Evolutionary conservation across 208 protist species (phyloP).

Genomic region (Histomonas meleagridis): DNA sequence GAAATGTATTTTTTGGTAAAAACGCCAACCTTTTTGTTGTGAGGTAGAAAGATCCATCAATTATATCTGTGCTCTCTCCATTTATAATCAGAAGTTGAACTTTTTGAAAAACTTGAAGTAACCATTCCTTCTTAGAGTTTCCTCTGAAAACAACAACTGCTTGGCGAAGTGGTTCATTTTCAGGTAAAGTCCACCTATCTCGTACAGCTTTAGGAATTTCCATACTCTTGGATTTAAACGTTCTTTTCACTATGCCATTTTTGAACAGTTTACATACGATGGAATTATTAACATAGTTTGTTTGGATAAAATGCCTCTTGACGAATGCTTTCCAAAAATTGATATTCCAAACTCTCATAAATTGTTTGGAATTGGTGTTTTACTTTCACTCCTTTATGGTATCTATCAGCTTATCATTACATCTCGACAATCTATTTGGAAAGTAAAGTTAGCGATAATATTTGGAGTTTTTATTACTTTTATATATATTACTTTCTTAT

Average conservation of each 20-base stretch:
- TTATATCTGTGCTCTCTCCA: neutral
- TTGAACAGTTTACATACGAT: no score
- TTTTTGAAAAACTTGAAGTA: neutral
- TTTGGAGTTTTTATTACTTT: neutral
- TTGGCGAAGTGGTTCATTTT: neutral
- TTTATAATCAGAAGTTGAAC: neutral
- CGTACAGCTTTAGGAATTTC: neutral
- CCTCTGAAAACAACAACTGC: neutral
- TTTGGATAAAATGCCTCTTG: no score
- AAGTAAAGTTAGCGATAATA: neutral
- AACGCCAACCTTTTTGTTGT: neutral
- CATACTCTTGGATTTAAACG: no score
- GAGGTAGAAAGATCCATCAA: neutral
- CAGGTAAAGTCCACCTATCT: neutral
- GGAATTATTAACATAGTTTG: no score
- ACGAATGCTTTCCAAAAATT: no score
- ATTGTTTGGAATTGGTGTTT: no score
- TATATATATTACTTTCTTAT: neutral
- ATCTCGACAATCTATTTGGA: no score
- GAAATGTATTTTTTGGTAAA: slow-evolving; percentile 1
- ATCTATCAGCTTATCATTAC: no score
- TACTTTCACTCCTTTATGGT: no score
- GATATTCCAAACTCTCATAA: no score
- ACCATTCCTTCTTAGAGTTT: neutral
- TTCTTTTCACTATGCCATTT: no score